Base-by-base conservation (phyloP, 805 yeast species). In the Metschnikowia bowlesiae region DNA sequence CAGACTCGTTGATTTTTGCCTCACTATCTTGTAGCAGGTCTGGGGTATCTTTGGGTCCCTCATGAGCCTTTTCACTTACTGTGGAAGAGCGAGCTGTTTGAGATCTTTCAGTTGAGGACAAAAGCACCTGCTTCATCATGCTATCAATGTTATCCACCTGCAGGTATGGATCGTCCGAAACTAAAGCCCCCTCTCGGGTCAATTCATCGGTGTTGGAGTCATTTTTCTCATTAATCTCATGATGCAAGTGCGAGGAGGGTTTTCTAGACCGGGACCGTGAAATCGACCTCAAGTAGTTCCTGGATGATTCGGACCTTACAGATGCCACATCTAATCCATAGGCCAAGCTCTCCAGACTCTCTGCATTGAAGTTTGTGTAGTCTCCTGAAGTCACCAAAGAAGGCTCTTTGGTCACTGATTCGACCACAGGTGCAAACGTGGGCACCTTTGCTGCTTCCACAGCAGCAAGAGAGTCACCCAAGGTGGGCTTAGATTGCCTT, bases 241-340 rank as follows among this genome's bases (percentile, higher is more conserved):
- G 44, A 29, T 37, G 43, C 30, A 39, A 41, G 11, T 10, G 41
- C 30, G 46, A 44, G 7, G 55, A 44, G 3, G 60, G 59, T 32
- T 55, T 57, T 64, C 86, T 74, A 7, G 86, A 80, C 59, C 87
- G 71, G 1, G 87, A 82, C 63, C 87, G 72, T 1, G 87, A 83
- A 41, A 83, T 81, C 0, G 86, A 79, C 57, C 90, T 76, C 55
- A 85, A 70, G 61, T 83, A 85, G 52, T 80, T 71, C 38, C 78
- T 65, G 0, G 83, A 77, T 14, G 82, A 70, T 38, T 57, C 62
- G 0, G 75, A 60, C 60, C 76, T 58, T 58, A 73, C 55, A 56
- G 68, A 65, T 49, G 60, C 66, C 53, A 63, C 54, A 34, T 57
- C 60, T 16, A 50, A 35, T 6, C 57, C 58, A 39, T 54, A 59